Percentiles rank a stretch among this genome's conserved stretches.
These are phyloP conservation scores for Caulochytrium protostelioides DNA, from an alignment of 371 early-diverging fungal species.

Conservation along the genomic window DNA sequence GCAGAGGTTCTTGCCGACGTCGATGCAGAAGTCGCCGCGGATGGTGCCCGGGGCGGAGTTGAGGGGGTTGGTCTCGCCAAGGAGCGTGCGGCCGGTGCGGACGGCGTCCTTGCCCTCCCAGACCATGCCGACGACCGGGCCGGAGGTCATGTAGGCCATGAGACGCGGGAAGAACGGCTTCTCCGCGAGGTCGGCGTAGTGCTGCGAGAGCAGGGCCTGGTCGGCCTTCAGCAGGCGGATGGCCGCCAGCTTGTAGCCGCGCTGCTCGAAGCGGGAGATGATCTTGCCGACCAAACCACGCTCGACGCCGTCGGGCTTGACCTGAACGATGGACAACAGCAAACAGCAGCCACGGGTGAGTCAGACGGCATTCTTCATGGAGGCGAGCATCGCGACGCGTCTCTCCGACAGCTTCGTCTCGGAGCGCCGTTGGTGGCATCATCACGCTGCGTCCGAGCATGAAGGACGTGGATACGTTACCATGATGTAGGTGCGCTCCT, in stretches of 20 bases:
- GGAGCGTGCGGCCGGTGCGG: conserved; percentile 83
- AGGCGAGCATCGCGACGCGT: too few relatives aligned
- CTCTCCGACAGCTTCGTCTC: too few relatives aligned
- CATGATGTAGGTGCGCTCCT: conserved; percentile 22
- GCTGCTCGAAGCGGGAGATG: conserved; percentile 31
- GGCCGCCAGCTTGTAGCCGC: conserved; percentile 50
- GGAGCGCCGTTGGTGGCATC: too few relatives aligned
- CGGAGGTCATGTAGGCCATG: conserved; percentile 71
- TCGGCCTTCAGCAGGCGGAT: conserved; percentile 45
- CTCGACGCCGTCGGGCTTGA: conserved; percentile 12
- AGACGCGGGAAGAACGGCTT: conserved; percentile 94
- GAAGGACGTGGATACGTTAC: too few relatives aligned
- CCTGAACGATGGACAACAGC: neutral
- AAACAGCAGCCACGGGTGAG: neutral
- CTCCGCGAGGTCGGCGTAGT: conserved; percentile 79
- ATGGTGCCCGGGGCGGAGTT: conserved; percentile 94
- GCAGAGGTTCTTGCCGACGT: conserved; percentile 76
- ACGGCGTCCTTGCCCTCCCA: conserved; percentile 94
- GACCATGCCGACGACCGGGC: conserved; percentile 76
- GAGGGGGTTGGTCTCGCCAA: conserved; percentile 71
- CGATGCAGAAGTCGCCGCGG: conserved; percentile 95
- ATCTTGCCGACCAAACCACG: conserved; percentile 38
- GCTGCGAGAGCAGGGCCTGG: conserved; percentile 40
- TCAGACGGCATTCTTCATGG: too few relatives aligned
- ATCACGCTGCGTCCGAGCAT: too few relatives aligned